Base-by-base conservation (phyloP, 352 stramenopile species). In the Phytopythium delawarense region DNA sequence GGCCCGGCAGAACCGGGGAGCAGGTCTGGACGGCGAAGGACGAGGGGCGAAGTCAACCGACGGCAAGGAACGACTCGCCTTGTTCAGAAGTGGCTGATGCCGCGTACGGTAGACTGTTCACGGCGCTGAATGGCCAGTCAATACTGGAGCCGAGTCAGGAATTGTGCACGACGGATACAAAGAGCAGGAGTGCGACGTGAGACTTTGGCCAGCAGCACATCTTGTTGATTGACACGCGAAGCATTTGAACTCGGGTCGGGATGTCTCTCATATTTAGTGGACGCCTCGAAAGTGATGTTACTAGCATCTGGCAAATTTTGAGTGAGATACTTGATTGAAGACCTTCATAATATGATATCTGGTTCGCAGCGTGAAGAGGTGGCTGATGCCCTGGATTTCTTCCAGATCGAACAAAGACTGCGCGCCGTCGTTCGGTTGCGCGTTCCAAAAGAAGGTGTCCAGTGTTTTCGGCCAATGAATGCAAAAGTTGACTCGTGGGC, bases 31-130 rank as follows among this genome's bases (percentile, higher is more conserved):
- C 2, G 4, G 1, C 12, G 35, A 40, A 15, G 35, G 12, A 15
- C n/a, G 21, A 35, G 11, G 46, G 15, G 2, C 7, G 5, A n/a
- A 45, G 39, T 7, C 13, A 11, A n/a, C 16, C 15, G 39, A 45
- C 15, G 20, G 28, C 28, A 32, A 32, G 20, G 20, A 28, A 37
- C 9, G 8, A 21, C 3, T 21, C 35, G 34, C 39, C 35, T 59
- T 34, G 35, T 59, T 59, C 53, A 59, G 53, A 46, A 59, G 53
- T 59, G 35, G 21, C 53, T 13, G 53, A 49, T 59, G 35, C 35
- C 13, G 8, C 35, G 4, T 59, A 49, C 53, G 30, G 53, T 59
- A 59, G 5, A 40, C 35, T 40, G 35, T 16, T 16, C 9, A 15
- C 35, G 35, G 35, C 35, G 35, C 28, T 32, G 28, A 32, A 32